Evolutionary conservation across 768 basidiomycete species (phyloP), one percentile per base, ranked within the genome.

Genomic region (Leccinum rimulosum): DNA sequence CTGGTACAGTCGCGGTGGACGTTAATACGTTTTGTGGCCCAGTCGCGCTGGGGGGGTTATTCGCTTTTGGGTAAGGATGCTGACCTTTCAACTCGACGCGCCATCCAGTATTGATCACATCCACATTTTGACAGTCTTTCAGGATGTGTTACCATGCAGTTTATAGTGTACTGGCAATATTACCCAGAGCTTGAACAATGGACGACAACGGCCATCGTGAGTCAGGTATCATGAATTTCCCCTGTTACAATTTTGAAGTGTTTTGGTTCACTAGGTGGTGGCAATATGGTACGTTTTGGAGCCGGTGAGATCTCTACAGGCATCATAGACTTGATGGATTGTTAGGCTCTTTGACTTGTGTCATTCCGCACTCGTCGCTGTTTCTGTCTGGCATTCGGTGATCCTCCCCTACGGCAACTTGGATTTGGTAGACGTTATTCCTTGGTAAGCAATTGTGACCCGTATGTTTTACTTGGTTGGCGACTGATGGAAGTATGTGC

Each of bases 111-210:
- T 45, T 40, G 14, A 58, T 58, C 48, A 17, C 28, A 52, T 15
- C 28, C 9, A 14, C 48, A 35, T 35, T 25, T 40, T 35, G n/a
- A n/a, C 52, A 69, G 70, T 40, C 61, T 70, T 36, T 70, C 68
- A 3, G 68, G 68, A 57, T 71, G 70, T 30, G 57, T 69, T 38
- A 64, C 54, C 28, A 61, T 71, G 62, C 68, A 70, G 60, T 69
- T 64, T 40, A 33, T 69, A 17, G 43, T 69, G 48, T 71, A 69
- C 47, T 71, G 50, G 62, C 64, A 68, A 28, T 6, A 38, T 25
- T 62, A 64, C 43, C 27, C 67, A 3, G 14, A 11, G 4, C n/a
- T 33, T 11, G 68, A 70, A 14, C 40, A 43, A 27, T 63, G 62
- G 69, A 53, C 25, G n/a, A 67, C 58, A 40, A 65, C 59, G 48